These are phyloP conservation scores for Macrolepiota dolichaula DNA, from an alignment of 768 basidiomycete genomes.

Conservation along the genomic window DNA sequence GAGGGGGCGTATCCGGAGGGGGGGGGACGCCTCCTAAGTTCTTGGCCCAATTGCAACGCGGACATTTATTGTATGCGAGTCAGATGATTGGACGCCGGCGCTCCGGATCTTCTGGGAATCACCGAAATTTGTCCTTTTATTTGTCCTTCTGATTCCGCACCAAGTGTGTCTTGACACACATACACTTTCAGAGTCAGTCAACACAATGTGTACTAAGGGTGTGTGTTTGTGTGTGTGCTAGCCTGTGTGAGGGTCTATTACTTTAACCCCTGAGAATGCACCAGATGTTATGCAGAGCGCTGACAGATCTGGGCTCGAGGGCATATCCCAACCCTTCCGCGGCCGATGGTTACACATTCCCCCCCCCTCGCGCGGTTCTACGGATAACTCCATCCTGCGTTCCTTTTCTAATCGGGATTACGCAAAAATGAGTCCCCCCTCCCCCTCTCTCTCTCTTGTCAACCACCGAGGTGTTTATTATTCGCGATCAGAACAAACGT, in stretches of 20 bases:
- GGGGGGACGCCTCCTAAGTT: background rate
- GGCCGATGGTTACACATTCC: background rate
- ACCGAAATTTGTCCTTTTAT: background rate
- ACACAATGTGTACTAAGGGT: too few relatives aligned
- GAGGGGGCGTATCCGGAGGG: too few relatives aligned
- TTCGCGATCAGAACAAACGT: background rate
- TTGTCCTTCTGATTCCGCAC: background rate
- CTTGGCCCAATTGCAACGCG: background rate
- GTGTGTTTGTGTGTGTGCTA: too few relatives aligned
- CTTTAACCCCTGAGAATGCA: background rate
- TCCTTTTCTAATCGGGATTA: background rate
- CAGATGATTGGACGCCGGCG: constrained; percentile 1
- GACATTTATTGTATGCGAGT: background rate
- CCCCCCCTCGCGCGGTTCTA: background rate
- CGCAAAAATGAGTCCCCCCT: too few relatives aligned
- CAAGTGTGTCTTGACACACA: too few relatives aligned
- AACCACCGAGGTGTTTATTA: background rate
- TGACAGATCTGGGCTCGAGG: background rate
- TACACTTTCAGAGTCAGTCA: too few relatives aligned
- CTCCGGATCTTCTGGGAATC: background rate
- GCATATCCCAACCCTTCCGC: background rate
- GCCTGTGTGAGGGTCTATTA: too few relatives aligned
- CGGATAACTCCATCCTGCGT: background rate
- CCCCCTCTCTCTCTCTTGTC: too few relatives aligned
- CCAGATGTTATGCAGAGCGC: background rate